A percentile compares a stretch with the other conserved stretches of the same genome.
Conservation (phyloP, 768 basidiomycete species). For the Chalciporus sphaerocephalus region DNA sequence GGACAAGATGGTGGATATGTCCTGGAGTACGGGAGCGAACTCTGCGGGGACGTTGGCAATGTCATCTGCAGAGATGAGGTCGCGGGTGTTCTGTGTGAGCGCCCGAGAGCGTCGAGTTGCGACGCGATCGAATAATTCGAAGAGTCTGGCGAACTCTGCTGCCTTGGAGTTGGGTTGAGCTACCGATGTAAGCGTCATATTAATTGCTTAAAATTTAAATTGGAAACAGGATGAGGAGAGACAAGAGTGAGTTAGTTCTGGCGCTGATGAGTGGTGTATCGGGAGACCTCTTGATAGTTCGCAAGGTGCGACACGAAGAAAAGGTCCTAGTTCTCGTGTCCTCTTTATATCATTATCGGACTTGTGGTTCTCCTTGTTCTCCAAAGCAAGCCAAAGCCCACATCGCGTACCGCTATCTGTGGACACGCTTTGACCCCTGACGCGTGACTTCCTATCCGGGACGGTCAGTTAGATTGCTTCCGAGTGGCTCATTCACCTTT, state of each 20-base stretch:
- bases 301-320: conserved; percentile 2
- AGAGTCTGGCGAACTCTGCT: conserved; percentile 51
- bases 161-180: conserved; percentile 36
- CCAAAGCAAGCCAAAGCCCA: background rate
- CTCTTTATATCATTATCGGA: conserved; percentile 17
- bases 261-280: background rate
- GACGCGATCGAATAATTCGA: conserved; percentile 51
- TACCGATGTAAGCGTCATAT: conserved; percentile 19
- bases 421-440: conserved; percentile 1
- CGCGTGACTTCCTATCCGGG: background rate
- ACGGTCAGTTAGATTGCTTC: conserved; percentile 9
- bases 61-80: conserved; percentile 29
- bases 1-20: conserved; percentile 34
- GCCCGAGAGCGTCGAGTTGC: conserved; percentile 40
- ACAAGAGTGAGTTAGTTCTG: background rate
- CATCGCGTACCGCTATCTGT: background rate
- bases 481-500: conserved; percentile 21
- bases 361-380: conserved; percentile 14
- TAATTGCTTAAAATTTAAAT: conserved; percentile 4
- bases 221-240: background rate
- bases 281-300: background rate
- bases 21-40: conserved; percentile 33
- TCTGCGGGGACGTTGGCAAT: conserved; percentile 27
- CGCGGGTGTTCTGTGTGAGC: conserved; percentile 10
- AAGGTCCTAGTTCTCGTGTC: background rate